Percentiles rank a stretch among this genome's conserved stretches.
Conservation (phyloP, 2,329 filamentous ascomycete species). For the Massarina eburnea region DNA sequence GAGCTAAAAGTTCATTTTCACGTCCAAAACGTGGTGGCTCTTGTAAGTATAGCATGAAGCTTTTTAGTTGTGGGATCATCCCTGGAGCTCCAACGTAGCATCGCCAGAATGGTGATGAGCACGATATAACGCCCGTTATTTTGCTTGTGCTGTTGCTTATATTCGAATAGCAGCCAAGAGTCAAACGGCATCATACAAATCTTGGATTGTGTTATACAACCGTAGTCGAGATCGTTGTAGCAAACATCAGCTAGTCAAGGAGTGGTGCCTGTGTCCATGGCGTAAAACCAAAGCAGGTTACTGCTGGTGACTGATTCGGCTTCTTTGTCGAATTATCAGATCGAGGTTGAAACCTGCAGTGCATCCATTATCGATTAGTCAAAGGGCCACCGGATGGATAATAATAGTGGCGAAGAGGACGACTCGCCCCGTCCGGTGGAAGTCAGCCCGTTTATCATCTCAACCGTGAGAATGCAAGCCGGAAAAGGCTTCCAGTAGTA, state of each 20-base stretch:
- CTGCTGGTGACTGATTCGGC: not conserved
- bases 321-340: too few relatives aligned
- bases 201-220: too few relatives aligned
- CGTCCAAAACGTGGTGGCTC: too few relatives aligned
- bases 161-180: not conserved
- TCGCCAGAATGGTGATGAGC: conserved; percentile 2
- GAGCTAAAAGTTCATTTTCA: too few relatives aligned
- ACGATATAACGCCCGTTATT: not conserved
- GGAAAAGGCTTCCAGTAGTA: conserved; percentile 4
- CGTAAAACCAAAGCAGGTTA: not conserved
- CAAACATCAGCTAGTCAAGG: not conserved
- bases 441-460: conserved; percentile 1
- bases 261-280: not conserved
- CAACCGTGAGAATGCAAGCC: conserved; percentile 1
- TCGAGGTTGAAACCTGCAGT: not conserved
- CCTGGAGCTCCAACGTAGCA: not conserved
- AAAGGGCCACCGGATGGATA: not conserved
- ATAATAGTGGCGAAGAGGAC: conserved; percentile 4
- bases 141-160: not conserved
- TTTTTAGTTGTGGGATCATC: conserved; percentile 3
- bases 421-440: conserved; percentile 15
- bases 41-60: too few relatives aligned
- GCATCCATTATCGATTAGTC: not conserved
- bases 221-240: not conserved
- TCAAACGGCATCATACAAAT: too few relatives aligned